These are phyloP conservation scores for Nepenthes mirabilis DNA, from an alignment of 148 eudicot species.

Conservation along the genomic window DNA sequence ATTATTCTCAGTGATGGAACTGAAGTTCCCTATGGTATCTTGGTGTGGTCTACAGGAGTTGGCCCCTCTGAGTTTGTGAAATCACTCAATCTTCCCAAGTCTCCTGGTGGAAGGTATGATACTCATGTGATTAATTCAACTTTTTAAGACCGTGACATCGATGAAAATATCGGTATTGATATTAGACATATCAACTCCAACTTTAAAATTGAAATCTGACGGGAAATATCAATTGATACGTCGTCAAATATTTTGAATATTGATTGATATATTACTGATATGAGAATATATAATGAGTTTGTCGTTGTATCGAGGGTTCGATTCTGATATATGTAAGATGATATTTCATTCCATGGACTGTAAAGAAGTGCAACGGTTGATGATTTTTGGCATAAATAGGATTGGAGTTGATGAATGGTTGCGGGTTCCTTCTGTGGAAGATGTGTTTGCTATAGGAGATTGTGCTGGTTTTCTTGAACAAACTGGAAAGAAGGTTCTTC, in stretches of 20 bases:
- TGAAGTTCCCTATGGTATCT: slow-evolving; percentile 76
- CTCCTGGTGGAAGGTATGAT: slow-evolving; percentile 80
- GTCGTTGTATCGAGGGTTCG: no score
- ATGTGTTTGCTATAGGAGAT: slow-evolving; percentile 84
- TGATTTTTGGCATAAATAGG: slow-evolving; percentile 14
- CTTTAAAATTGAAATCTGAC: no score
- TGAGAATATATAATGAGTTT: no score
- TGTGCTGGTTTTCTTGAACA: slow-evolving; percentile 80
- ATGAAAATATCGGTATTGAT: no score
- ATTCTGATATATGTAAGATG: no score
- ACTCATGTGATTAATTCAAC: neutral
- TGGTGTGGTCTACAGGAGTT: slow-evolving; percentile 96
- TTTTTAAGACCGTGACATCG: neutral
- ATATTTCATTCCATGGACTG: no score
- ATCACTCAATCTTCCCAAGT: slow-evolving; percentile 54
- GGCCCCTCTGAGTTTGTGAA: slow-evolving; percentile 78
- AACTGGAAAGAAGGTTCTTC: slow-evolving; percentile 69
- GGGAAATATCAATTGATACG: no score
- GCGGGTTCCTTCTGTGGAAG: slow-evolving; percentile 59
- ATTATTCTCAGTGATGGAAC: slow-evolving; percentile 74
- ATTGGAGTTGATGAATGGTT: slow-evolving; percentile 84
- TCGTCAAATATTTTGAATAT: no score
- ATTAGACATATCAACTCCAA: no score
- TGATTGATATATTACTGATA: no score
- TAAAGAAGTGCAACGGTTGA: no score